Base-by-base conservation (phyloP, 2,329 filamentous ascomycete genomes). In the Aspergillus jensenii region DNA sequence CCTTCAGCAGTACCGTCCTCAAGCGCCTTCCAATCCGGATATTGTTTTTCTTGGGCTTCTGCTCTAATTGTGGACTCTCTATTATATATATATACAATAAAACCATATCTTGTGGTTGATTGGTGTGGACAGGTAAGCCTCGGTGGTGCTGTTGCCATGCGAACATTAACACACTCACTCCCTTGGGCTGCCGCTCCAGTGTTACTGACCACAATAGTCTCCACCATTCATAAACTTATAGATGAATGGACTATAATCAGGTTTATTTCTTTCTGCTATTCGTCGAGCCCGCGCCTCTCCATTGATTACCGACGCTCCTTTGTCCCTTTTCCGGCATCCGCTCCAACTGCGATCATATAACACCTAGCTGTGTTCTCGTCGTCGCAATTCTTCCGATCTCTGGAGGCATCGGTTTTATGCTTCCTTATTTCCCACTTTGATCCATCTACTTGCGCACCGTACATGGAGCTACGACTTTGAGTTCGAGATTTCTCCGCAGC, bases 111-210 rank as follows among this genome's bases (percentile, higher is more conserved):
- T 40, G 33, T 33, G 17, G 47, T 33, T 54, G 35, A 21, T 15
- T 14, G 51, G 43, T 58, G 49, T 57, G 50, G 40, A 27, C 33
- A 31, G 55, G 58, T 60, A 55, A 52, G 55, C 46, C 25, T 55
- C 41, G 39, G 51, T 56, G 31, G 47, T 58, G 23, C 51, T 39
- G 40, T 58, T 54, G 45, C 40, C 50, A 39, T 52, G 55, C 44
- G 55, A 49, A 58, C 59, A 59, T 62, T 65, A 59, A 62, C 55
- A 59, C 25, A 31, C 27, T 31, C 27, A 31, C 61, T 65, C 58
- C 62, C 61, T 63, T 55, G 31, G 52, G 56, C 56, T 62, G 51
- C 43, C 51, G 21, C 40, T 56, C 37, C 49, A 56, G 56, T 50
- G 59, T 46, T 58, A 52, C 56, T 58, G 45, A 51, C 40, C 25